Percentiles rank a stretch among this genome's conserved stretches.
These are phyloP conservation scores for Colletotrichum truncatum DNA, from an alignment of 2,329 filamentous ascomycete species.

Conservation along the genomic window DNA sequence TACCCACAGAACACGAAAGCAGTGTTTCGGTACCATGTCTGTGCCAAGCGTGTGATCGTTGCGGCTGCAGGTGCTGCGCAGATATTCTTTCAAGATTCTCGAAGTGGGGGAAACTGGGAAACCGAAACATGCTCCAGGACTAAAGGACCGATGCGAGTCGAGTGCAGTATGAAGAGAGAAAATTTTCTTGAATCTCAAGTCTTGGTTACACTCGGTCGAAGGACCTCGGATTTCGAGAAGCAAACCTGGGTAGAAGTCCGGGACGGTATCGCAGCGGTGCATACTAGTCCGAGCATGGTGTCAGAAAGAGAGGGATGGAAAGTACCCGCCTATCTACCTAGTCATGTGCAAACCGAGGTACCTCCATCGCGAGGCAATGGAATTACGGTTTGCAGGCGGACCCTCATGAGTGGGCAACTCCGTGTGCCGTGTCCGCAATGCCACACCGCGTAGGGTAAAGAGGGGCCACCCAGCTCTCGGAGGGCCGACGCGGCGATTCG, in stretches of 20 bases:
- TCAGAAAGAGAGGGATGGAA: background rate
- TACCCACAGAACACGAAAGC: background rate
- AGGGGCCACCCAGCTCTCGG: slow-evolving; percentile 1
- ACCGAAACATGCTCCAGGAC: background rate
- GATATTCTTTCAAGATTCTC: background rate
- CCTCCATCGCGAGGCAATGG: background rate
- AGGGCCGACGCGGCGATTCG: slow-evolving; percentile 23
- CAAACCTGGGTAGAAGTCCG: background rate
- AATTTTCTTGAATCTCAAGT: background rate
- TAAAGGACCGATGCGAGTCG: slow-evolving; percentile 26
- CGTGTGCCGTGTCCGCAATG: background rate
- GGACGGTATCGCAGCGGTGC: background rate
- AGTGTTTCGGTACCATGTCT: background rate
- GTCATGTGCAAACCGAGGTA: background rate
- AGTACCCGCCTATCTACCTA: background rate
- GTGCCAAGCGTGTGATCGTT: background rate
- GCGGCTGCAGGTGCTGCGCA: background rate
- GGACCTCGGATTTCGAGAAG: slow-evolving; percentile 20
- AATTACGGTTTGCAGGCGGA: background rate
- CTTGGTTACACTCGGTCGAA: slow-evolving; percentile 14
- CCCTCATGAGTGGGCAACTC: background rate
- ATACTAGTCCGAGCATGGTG: background rate
- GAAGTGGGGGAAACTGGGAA: background rate
- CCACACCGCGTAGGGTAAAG: background rate
- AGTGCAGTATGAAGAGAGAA: background rate